Conservation (phyloP, 495 filamentous ascomycete species). For the Poronia punctata region DNA sequence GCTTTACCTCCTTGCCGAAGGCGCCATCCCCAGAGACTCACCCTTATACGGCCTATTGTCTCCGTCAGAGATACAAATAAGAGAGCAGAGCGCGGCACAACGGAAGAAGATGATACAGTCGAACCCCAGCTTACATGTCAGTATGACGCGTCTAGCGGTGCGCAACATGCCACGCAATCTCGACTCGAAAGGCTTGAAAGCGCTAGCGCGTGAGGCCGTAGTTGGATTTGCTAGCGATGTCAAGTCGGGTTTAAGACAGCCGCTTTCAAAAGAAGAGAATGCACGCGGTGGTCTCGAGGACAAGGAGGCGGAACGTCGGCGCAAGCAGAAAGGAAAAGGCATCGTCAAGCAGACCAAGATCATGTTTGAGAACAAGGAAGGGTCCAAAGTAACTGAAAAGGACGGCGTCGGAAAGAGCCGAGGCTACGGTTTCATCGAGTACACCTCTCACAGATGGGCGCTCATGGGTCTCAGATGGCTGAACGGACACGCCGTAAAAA, state of each 20-base stretch:
- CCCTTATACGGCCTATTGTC: slow-evolving; percentile 68
- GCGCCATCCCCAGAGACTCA: slow-evolving; percentile 64
- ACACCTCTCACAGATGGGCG: slow-evolving; percentile 86
- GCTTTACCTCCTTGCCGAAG: slow-evolving; percentile 83
- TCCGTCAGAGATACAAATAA: slow-evolving; percentile 74
- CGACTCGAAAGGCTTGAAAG: slow-evolving; percentile 83
- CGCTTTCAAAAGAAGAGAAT: slow-evolving; percentile 81
- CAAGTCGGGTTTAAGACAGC: slow-evolving; percentile 60
- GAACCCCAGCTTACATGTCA: slow-evolving; percentile 85
- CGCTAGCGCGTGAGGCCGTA: slow-evolving; percentile 78
- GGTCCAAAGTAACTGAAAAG: slow-evolving; percentile 66
- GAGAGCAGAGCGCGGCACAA: slow-evolving; percentile 81
- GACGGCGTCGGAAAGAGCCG: slow-evolving; percentile 67
- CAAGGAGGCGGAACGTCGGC: slow-evolving; percentile 62
- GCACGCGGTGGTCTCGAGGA: slow-evolving; percentile 72
- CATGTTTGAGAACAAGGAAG: slow-evolving; percentile 79
- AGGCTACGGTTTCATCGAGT: slow-evolving; percentile 98
- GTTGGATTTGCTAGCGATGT: slow-evolving; percentile 92
- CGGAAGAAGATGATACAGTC: slow-evolving; percentile 81
- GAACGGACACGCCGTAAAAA: slow-evolving; percentile 69
- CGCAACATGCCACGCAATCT: slow-evolving; percentile 85
- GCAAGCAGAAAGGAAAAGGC: slow-evolving; percentile 80
- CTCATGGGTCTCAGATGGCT: slow-evolving; percentile 93
- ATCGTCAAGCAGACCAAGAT: slow-evolving; percentile 94
- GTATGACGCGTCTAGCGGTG: slow-evolving; percentile 84